A percentile compares a stretch with the other conserved stretches of the same genome.
Conservation (phyloP, 2,329 filamentous ascomycete genomes). For the Penicillium sp. region DNA sequence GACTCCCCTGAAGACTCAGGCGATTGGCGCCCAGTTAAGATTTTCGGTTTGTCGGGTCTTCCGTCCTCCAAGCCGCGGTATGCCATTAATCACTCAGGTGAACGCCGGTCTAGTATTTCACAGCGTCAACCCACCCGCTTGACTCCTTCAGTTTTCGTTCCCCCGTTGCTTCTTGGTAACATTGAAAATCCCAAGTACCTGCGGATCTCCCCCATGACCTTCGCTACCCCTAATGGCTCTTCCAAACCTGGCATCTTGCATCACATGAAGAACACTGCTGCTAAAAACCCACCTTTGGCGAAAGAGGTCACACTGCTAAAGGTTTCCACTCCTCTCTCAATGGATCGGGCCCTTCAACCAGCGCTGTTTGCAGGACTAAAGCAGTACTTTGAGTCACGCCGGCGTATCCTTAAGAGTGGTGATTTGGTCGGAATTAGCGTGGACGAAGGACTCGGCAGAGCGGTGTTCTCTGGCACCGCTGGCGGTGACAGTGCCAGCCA, state of each 20-base stretch:
- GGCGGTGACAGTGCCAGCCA: slow-evolving; percentile 58
- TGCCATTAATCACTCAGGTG: slow-evolving; percentile 50
- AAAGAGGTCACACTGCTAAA: slow-evolving; percentile 85
- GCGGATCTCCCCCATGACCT: slow-evolving; percentile 64
- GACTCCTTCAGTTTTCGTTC: slow-evolving; percentile 69
- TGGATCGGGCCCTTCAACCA: slow-evolving; percentile 79
- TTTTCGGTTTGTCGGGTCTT: slow-evolving; percentile 78
- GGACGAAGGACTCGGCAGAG: slow-evolving; percentile 78
- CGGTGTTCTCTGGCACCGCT: slow-evolving; percentile 68
- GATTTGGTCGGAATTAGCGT: slow-evolving; percentile 88
- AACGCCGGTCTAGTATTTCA: slow-evolving; percentile 56
- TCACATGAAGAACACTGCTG: slow-evolving; percentile 44
- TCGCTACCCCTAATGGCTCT: slow-evolving; percentile 40
- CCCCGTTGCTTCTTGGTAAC: slow-evolving; percentile 84
- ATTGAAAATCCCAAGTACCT: slow-evolving; percentile 75
- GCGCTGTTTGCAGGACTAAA: slow-evolving; percentile 84
- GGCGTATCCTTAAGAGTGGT: slow-evolving; percentile 77
- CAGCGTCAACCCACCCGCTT: slow-evolving; percentile 45
- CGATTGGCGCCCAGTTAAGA: slow-evolving; percentile 80
- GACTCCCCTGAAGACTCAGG: slow-evolving; percentile 55
- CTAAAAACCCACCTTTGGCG: slow-evolving; percentile 57
- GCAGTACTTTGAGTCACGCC: slow-evolving; percentile 78
- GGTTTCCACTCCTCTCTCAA: slow-evolving; percentile 82
- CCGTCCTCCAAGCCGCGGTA: slow-evolving; percentile 55
- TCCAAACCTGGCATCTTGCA: slow-evolving; percentile 59